These are phyloP conservation scores for Cutaneotrichosporon sp. DNA, from an alignment of 1,284 basidiomycete genomes.

Conservation along the genomic window DNA sequence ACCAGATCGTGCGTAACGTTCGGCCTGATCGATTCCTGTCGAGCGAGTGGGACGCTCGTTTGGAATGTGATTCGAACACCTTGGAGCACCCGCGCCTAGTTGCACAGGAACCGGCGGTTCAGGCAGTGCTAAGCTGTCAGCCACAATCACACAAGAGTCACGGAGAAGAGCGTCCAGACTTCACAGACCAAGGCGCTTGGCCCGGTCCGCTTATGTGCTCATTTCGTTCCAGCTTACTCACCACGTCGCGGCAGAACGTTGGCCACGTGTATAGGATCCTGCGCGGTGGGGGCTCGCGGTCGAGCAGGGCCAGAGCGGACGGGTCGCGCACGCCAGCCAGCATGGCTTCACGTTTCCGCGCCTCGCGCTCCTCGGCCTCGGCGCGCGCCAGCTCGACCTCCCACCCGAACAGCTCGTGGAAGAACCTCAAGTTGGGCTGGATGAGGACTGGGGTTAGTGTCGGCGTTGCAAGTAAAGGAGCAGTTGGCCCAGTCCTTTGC, in stretches of 20 bases:
- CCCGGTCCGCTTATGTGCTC: too few relatives aligned
- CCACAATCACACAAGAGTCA: too few relatives aligned
- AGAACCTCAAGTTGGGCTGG: constrained; percentile 86
- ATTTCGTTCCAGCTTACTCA: too few relatives aligned
- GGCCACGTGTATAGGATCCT: constrained; percentile 45
- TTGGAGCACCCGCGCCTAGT: too few relatives aligned
- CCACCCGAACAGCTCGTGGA: constrained; percentile 92
- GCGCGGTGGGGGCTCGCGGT: constrained; percentile 16
- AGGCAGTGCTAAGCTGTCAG: constrained; percentile 31
- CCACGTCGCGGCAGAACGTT: constrained; percentile 46
- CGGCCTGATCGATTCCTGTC: too few relatives aligned
- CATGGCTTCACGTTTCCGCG: constrained; percentile 20
- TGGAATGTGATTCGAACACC: too few relatives aligned
- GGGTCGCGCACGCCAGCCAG: constrained; percentile 22
- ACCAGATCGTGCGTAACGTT: too few relatives aligned
- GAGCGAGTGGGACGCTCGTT: too few relatives aligned
- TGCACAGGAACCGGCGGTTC: constrained; percentile 38
- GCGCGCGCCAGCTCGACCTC: constrained; percentile 63
- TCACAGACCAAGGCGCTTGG: too few relatives aligned
- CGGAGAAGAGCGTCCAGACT: too few relatives aligned
- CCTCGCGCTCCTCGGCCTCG: constrained; percentile 25
- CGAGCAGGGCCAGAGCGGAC: constrained; percentile 19
- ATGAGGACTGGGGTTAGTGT: constrained; percentile 60
- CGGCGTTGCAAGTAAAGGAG: background rate
- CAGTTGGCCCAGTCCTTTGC: too few relatives aligned